Evolutionary conservation across 2,329 filamentous ascomycete species (phyloP).

Genomic region (Clonostachys chloroleuca): DNA sequence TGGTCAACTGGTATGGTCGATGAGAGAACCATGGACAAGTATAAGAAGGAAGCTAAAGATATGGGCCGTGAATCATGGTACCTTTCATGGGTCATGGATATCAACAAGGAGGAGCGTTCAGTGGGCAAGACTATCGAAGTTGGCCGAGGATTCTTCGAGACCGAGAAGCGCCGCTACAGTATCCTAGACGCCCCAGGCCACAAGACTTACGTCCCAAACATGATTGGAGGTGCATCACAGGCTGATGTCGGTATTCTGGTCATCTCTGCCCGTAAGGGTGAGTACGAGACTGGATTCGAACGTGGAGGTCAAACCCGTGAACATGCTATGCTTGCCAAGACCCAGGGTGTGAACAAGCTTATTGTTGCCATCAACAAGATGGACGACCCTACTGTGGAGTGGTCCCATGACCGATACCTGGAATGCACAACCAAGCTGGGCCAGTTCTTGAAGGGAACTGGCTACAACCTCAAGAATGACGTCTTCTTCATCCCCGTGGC

Average conservation of each 20-base stretch:
- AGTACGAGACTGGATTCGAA: slow-evolving; percentile 99
- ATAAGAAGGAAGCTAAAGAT: slow-evolving; percentile 95
- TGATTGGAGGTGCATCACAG: slow-evolving; percentile 94
- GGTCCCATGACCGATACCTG: slow-evolving; percentile 88
- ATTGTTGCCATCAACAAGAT: slow-evolving; percentile 98
- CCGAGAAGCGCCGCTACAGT: slow-evolving; percentile 91
- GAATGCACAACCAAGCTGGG: slow-evolving; percentile 89
- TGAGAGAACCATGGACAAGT: slow-evolving; percentile 96
- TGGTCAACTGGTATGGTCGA: slow-evolving; percentile 99
- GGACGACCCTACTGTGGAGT: slow-evolving; percentile 95
- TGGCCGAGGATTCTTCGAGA: slow-evolving; percentile 93
- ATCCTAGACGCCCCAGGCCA: slow-evolving; percentile 96
- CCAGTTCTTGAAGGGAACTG: slow-evolving; percentile 84
- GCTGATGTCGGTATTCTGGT: slow-evolving; percentile 93
- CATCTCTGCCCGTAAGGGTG: slow-evolving; percentile 93
- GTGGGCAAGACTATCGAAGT: slow-evolving; percentile 99
- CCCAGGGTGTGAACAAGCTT: slow-evolving; percentile 95
- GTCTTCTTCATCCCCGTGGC: slow-evolving; percentile 95
- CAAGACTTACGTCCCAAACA: slow-evolving; percentile 96
- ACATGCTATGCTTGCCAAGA: slow-evolving; percentile 97
- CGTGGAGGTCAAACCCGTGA: slow-evolving; percentile 93
- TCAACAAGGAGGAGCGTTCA: slow-evolving; percentile 92
- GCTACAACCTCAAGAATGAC: slow-evolving; percentile 92
- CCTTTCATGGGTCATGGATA: slow-evolving; percentile 94
- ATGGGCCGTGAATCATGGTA: slow-evolving; percentile 98